These are phyloP conservation scores for Fremontodendron californicum DNA, from an alignment of 345 rosid genomes.

Conservation along the genomic window DNA sequence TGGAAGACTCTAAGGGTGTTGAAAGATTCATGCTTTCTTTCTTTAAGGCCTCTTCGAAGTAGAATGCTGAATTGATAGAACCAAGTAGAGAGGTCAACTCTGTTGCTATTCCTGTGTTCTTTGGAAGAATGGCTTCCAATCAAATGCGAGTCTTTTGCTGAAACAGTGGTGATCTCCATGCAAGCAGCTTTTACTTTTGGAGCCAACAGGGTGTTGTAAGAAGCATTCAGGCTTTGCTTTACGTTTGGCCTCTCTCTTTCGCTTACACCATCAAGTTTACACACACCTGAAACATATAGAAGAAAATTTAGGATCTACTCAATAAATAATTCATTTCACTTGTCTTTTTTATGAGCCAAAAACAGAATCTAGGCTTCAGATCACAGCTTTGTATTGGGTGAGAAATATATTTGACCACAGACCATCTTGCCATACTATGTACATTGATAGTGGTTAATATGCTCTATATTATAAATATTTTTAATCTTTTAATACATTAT, in stretches of 20 bases:
- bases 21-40: constrained; percentile 76
- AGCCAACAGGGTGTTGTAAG: constrained; percentile 55
- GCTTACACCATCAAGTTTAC: constrained; percentile 42
- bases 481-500: too few relatives aligned
- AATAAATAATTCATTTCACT: constrained; percentile 6
- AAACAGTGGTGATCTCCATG: constrained; percentile 27
- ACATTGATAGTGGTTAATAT: neutral
- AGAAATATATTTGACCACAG: too few relatives aligned
- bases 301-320: neutral
- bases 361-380: neutral
- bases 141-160: constrained; percentile 18
- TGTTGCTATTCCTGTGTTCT: constrained; percentile 12
- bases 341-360: neutral
- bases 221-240: constrained; percentile 46
- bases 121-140: constrained; percentile 15
- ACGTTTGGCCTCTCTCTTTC: constrained; percentile 69
- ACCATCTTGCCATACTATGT: neutral
- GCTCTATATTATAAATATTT: too few relatives aligned
- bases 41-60: constrained; percentile 78
- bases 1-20: constrained; percentile 71
- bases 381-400: neutral
- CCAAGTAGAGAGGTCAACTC: constrained; percentile 44
- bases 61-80: constrained; percentile 70
- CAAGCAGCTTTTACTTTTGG: constrained; percentile 57
- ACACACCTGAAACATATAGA: constrained; percentile 46